phyloP scores from a whole-genome alignment of 148 eudicot species.

The Talinum fruticosum region DNA sequence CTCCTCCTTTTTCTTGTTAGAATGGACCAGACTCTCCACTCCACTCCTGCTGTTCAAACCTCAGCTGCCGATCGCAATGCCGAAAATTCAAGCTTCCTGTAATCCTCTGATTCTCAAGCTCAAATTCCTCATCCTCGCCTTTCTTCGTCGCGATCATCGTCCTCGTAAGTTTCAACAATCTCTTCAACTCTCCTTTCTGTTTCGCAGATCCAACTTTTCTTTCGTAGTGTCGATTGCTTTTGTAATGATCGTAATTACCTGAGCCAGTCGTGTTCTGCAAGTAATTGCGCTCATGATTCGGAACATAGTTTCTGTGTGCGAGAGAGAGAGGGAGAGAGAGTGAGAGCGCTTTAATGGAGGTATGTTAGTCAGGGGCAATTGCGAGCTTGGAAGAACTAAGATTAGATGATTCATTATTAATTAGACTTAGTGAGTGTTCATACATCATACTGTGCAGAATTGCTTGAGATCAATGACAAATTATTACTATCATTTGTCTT shows the following conservation, averaged over 20 bases:
- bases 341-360: not conserved
- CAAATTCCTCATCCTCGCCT: not conserved
- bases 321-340: not conserved
- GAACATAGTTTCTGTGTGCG: no score
- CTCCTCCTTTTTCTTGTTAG: not conserved
- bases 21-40: not conserved
- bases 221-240: not conserved
- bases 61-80: constrained; percentile 11
- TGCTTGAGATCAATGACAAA: not conserved
- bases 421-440: not conserved
- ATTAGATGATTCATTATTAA: not conserved
- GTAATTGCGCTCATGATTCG: no score
- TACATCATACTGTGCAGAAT: not conserved
- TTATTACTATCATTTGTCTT: not conserved
- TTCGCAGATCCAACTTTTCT: not conserved
- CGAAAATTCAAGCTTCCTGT: constrained; percentile 2
- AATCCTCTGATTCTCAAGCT: constrained; percentile 14
- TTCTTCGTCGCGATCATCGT: constrained; percentile 1
- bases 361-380: not conserved
- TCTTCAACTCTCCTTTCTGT: not conserved
- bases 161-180: constrained; percentile 12
- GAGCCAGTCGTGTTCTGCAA: no score
- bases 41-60: not conserved
- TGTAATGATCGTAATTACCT: no score
- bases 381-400: not conserved